Percentiles rank a stretch among this genome's conserved stretches.
These are phyloP conservation scores for Helianthus tuberosus DNA, from an alignment of 129 eudicot genomes.

Conservation along the genomic window DNA sequence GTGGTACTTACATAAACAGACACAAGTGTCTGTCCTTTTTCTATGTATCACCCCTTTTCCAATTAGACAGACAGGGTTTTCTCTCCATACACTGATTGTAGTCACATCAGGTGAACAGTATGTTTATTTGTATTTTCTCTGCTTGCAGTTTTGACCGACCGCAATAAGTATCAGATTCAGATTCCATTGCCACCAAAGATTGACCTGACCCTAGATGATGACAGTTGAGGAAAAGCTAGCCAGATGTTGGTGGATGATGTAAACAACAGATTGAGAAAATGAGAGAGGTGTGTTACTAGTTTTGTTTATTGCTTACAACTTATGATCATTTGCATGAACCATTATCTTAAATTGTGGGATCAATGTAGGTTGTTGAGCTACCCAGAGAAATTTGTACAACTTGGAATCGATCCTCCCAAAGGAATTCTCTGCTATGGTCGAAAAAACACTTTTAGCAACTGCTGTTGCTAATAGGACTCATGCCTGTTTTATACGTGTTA, in stretches of 20 bases:
- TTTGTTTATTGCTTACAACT: too few relatives aligned
- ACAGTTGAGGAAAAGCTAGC: constrained; percentile 95
- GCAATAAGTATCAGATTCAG: constrained; percentile 84
- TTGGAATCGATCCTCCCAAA: constrained; percentile 98
- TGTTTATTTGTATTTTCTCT: too few relatives aligned
- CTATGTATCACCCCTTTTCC: too few relatives aligned
- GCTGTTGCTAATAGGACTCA: constrained; percentile 96
- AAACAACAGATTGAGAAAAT: constrained; percentile 95
- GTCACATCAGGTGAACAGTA: too few relatives aligned
- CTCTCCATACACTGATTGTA: too few relatives aligned
- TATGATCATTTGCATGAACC: neutral
- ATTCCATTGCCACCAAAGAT: constrained; percentile 93
- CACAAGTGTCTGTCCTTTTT: too few relatives aligned
- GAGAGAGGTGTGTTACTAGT: constrained; percentile 63
- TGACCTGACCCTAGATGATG: constrained; percentile 96
- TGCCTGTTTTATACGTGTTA: constrained; percentile 92
- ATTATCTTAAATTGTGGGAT: constrained; percentile 7
- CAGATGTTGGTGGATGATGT: constrained; percentile 87
- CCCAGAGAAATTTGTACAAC: constrained; percentile 97
- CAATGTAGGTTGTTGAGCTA: constrained; percentile 86
- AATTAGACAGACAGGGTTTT: too few relatives aligned
- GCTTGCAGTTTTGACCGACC: constrained; percentile 71
- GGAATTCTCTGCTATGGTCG: constrained; percentile 96
- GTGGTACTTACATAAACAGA: too few relatives aligned
- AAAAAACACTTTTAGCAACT: constrained; percentile 87